phyloP scores from a whole-genome alignment of 1,139 yeast species.

The Yamadazyma conglobata region DNA sequence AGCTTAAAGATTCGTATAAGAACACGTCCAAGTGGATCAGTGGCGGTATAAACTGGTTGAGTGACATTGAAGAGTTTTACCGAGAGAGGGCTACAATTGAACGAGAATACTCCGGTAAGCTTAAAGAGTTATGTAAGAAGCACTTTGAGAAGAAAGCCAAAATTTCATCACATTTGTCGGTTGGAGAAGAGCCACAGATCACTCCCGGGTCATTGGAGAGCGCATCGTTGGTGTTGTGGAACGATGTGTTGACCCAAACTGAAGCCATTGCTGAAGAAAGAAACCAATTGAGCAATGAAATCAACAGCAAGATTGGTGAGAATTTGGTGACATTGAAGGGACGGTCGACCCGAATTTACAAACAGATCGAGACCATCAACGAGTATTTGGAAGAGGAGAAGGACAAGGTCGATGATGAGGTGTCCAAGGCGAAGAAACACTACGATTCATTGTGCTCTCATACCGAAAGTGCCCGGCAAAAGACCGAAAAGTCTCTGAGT shows the following conservation, averaged over 20 bases:
- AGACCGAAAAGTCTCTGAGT: constrained; percentile 54
- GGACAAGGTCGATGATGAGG: constrained; percentile 58
- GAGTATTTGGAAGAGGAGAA: constrained; percentile 57
- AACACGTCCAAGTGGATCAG: constrained; percentile 73
- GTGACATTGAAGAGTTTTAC: constrained; percentile 79
- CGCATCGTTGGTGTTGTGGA: constrained; percentile 95
- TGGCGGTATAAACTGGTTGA: constrained; percentile 70
- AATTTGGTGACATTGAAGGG: constrained; percentile 55
- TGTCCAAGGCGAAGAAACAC: constrained; percentile 64
- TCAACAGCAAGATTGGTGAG: constrained; percentile 59
- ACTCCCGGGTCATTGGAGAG: constrained; percentile 96
- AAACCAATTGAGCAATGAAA: constrained; percentile 55
- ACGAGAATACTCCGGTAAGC: constrained; percentile 71
- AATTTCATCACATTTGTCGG: constrained; percentile 64
- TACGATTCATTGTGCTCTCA: constrained; percentile 79
- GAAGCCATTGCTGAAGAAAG: constrained; percentile 76
- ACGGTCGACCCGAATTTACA: constrained; percentile 53
- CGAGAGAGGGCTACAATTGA: constrained; percentile 79
- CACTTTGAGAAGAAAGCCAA: constrained; percentile 77
- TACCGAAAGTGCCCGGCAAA: constrained; percentile 78
- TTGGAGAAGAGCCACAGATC: constrained; percentile 85
- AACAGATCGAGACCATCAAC: constrained; percentile 56
- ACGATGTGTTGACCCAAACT: constrained; percentile 79
- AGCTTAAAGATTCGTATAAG: constrained; percentile 74
- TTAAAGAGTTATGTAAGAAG: constrained; percentile 62